Conservation (phyloP, 192 early-diverging fungal genomes). For the Podila clonocystis region DNA sequence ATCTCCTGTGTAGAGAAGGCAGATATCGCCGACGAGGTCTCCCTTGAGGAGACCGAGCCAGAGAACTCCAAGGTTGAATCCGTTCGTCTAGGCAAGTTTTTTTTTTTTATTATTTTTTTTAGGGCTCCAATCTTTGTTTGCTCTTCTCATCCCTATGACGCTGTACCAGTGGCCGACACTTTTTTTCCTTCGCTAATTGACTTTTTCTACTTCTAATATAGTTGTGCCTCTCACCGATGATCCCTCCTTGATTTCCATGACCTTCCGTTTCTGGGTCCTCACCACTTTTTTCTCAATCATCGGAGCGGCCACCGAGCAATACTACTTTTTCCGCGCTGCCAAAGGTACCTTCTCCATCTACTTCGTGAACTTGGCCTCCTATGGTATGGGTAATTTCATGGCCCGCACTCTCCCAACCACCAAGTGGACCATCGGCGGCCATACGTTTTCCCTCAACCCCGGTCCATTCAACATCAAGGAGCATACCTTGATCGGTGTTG, state of each 20-base stretch:
- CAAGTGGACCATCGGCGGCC: conserved; percentile 6
- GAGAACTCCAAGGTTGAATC: conserved; percentile 18
- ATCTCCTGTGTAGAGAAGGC: not conserved
- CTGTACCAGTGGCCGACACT: conserved; percentile 1
- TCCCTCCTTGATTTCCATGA: conserved; percentile 51
- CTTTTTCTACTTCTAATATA: conserved; percentile 6
- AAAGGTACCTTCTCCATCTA: conserved; percentile 12
- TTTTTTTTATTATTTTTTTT: not conserved
- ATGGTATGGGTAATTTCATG: conserved; percentile 31
- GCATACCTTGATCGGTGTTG: conserved; percentile 64
- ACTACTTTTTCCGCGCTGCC: conserved; percentile 37
- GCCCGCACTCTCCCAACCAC: conserved; percentile 16
- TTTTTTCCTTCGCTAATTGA: not conserved
- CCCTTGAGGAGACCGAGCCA: conserved; percentile 15
- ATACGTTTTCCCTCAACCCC: conserved; percentile 8
- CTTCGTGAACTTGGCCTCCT: conserved; percentile 40
- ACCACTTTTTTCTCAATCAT: conserved; percentile 38
- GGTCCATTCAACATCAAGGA: conserved; percentile 71
- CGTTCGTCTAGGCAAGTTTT: conserved; percentile 12
- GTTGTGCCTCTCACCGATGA: conserved; percentile 45
- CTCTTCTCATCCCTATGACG: not conserved
- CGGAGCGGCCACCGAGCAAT: conserved; percentile 31
- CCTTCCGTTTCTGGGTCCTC: conserved; percentile 58
- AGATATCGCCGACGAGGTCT: not conserved
- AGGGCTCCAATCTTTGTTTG: conserved; percentile 1